A percentile compares a stretch with the other conserved stretches of the same genome.
Evolutionary conservation across 306 rosid species (phyloP).

Genomic region (Quercus suber): DNA sequence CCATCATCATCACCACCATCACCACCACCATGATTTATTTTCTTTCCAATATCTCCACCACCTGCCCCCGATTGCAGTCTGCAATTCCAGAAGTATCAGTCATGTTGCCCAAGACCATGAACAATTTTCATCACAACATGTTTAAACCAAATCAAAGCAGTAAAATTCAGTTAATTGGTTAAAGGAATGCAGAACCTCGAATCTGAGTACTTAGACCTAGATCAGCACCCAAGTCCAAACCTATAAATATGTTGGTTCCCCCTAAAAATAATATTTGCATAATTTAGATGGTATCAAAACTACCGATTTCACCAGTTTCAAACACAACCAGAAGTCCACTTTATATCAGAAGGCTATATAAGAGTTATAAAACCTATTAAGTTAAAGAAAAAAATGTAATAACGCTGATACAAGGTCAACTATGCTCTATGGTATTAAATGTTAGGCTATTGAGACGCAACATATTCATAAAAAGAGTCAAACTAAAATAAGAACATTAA

Average conservation of each 20-base stretch:
- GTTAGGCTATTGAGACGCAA: too few relatives aligned
- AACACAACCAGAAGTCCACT: background rate
- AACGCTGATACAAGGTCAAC: too few relatives aligned
- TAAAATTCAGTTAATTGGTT: background rate
- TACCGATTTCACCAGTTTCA: too few relatives aligned
- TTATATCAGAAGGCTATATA: background rate
- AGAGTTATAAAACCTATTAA: too few relatives aligned
- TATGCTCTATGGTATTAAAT: too few relatives aligned
- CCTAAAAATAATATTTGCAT: background rate
- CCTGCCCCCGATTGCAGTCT: slow-evolving; percentile 94
- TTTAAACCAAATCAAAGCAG: background rate
- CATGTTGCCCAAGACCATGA: background rate
- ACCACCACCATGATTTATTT: slow-evolving; percentile 83
- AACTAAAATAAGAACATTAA: too few relatives aligned
- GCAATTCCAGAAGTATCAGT: slow-evolving; percentile 21
- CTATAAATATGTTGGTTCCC: background rate
- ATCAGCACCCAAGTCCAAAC: background rate
- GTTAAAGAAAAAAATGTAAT: too few relatives aligned
- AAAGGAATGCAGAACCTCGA: background rate
- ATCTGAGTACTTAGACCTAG: background rate
- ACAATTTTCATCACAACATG: background rate
- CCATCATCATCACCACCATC: slow-evolving; percentile 95
- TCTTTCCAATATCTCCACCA: slow-evolving; percentile 91
- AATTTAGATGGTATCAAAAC: background rate
- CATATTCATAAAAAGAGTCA: too few relatives aligned